Evolutionary conservation across 805 yeast species (phyloP), one percentile per base, ranked within the genome.

Genomic region (Cyberlindnera sargentensis): DNA sequence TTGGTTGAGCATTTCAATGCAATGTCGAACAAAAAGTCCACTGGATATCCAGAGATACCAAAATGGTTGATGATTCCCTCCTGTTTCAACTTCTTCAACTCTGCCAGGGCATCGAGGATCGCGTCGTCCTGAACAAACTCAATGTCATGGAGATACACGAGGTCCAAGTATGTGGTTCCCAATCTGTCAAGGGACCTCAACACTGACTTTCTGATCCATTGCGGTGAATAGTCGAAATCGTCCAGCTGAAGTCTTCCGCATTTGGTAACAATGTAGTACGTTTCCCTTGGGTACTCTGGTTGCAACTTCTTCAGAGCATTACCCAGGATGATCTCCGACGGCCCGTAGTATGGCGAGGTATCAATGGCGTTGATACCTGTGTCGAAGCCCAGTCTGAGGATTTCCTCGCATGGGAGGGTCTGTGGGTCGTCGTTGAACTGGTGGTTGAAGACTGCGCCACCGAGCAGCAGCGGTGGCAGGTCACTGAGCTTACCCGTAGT

Each of bases 271-370:
- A 91, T 70, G 52, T 72, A 80, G 60, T 84, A 84, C 20, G 68
- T 57, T 5, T 80, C 81, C 46, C 98, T 71, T 0, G 79, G 70
- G 39, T 57, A 60, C 33, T 71, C 68, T 2, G 59, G 58, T 4
- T 58, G 57, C 7, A 66, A 40, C 5, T 61, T 50, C 25, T 63
- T 60, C 50, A 90, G 64, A 0, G 89, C 91, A 11, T 70, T 47
- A 2, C 98, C 97, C 5, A 86, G 58, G 10, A 90, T 50, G 20
- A 64, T 70, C 57, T 90, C 98, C 5, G 95, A 84, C 0, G 87
- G 87, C 0, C 97, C 97, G 59, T 90, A 90, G 64, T 86, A 89
- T 4, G 97, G 96, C 0, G 96, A 85, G 0, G 97, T 88, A 58
- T 90, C 97, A 32, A 90, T 69, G 2, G 95, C 93, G 37, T 71